Conservation (phyloP, 441 rosid species). For the Sinapis alba region DNA sequence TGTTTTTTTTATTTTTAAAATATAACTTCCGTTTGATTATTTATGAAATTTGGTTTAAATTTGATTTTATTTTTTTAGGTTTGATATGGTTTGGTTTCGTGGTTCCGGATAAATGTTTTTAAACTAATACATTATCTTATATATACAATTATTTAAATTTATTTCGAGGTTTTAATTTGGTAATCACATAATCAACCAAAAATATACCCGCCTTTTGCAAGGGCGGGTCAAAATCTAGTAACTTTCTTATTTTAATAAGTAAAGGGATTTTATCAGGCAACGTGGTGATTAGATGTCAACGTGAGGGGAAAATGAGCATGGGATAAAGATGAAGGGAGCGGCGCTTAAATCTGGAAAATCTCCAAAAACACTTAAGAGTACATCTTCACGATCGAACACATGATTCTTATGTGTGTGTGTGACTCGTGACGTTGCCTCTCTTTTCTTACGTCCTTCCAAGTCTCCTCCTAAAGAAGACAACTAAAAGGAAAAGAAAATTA, state of each 20-base stretch:
- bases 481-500: not conserved
- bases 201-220: no score
- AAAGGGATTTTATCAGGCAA: not conserved
- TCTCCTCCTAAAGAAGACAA: slow-evolving; percentile 12
- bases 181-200: no score
- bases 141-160: no score
- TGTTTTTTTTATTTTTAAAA: no score
- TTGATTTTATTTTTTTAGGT: no score
- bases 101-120: no score
- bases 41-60: no score
- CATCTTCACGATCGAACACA: slow-evolving; percentile 22
- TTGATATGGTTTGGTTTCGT: no score
- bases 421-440: slow-evolving; percentile 43
- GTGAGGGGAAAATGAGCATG: slow-evolving; percentile 24
- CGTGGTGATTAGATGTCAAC: slow-evolving; percentile 21
- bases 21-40: no score
- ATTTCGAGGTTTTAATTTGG: no score
- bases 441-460: slow-evolving; percentile 25
- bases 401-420: slow-evolving; percentile 32
- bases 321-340: slow-evolving; percentile 41
- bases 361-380: not conserved
- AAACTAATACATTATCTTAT: no score
- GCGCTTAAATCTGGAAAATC: slow-evolving; percentile 23
- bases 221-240: no score
- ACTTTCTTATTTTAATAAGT: not conserved